Evolutionary conservation across 2,329 filamentous ascomycete genomes (phyloP).

Genomic region (Myrmaecium sp.): DNA sequence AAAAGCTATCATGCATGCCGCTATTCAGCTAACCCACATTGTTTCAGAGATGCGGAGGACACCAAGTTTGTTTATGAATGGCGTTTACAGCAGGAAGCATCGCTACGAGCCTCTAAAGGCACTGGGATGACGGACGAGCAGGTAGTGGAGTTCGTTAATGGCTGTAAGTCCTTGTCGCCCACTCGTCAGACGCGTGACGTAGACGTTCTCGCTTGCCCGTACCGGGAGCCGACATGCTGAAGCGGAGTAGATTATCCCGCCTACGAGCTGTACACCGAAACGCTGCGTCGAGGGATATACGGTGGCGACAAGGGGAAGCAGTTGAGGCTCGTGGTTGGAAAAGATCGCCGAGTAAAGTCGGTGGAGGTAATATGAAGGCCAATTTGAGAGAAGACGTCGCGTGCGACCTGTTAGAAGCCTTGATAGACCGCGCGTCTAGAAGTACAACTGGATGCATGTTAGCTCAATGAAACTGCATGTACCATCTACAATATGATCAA

Average conservation of each 20-base stretch:
- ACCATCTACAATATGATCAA: no score
- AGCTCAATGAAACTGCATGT: no score
- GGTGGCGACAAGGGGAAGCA: slow-evolving; percentile 26
- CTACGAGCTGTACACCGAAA: slow-evolving; percentile 38
- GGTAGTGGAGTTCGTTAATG: slow-evolving; percentile 58
- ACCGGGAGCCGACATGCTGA: background rate
- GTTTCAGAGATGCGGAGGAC: slow-evolving; percentile 46
- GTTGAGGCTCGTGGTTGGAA: slow-evolving; percentile 32
- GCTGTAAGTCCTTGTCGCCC: slow-evolving; percentile 12
- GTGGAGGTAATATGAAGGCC: slow-evolving; percentile 4
- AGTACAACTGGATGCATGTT: no score
- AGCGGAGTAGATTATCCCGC: slow-evolving; percentile 27
- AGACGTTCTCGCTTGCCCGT: background rate
- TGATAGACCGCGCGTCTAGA: no score
- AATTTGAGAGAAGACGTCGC: no score
- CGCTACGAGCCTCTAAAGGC: slow-evolving; percentile 47
- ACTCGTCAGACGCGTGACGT: no score
- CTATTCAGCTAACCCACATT: background rate
- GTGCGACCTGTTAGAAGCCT: no score
- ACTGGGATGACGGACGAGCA: slow-evolving; percentile 70
- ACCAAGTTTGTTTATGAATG: slow-evolving; percentile 65
- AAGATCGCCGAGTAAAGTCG: slow-evolving; percentile 9
- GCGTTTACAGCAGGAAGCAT: slow-evolving; percentile 65
- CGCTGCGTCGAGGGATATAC: slow-evolving; percentile 33
- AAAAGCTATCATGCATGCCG: slow-evolving; percentile 1